Conservation (phyloP, 139 green algal species). For the Chlamydomonas eustigma region DNA sequence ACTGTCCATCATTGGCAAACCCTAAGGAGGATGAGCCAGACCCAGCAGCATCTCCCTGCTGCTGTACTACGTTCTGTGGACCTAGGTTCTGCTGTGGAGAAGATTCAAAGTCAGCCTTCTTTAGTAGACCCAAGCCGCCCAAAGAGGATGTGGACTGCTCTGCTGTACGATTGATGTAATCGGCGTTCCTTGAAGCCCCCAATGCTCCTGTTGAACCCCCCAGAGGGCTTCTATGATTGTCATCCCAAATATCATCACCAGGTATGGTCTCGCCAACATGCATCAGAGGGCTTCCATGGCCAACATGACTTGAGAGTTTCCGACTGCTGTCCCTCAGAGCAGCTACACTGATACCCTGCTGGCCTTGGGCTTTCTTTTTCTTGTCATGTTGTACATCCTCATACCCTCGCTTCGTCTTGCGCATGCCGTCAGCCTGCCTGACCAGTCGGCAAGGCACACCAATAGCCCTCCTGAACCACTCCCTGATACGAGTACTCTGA, state of each 20-base stretch:
- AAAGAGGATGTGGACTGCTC: too few species aligned
- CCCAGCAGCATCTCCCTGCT: not conserved
- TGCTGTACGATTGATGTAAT: not conserved
- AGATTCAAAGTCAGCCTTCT: too few species aligned
- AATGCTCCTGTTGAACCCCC: not conserved
- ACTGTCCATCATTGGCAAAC: slow-evolving; percentile 86
- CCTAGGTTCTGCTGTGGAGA: too few species aligned
- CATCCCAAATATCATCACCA: not conserved
- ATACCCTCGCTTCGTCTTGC: not conserved
- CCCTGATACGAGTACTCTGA: slow-evolving; percentile 4
- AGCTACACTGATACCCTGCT: not conserved
- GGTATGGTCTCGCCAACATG: not conserved
- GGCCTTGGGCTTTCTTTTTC: too few species aligned
- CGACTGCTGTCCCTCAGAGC: not conserved
- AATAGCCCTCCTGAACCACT: slow-evolving; percentile 67
- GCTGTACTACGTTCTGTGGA: too few species aligned
- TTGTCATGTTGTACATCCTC: too few species aligned
- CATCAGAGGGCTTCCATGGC: not conserved
- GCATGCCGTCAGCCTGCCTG: slow-evolving; percentile 33
- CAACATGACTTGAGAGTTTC: not conserved
- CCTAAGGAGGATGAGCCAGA: slow-evolving; percentile 11
- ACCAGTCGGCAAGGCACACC: slow-evolving; percentile 67
- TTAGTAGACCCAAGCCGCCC: too few species aligned
- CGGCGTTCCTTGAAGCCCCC: too few species aligned
- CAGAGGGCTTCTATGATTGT: too few species aligned